Conservation (phyloP, 1,284 basidiomycete species). For the Cutaneotrichosporon sp. region DNA sequence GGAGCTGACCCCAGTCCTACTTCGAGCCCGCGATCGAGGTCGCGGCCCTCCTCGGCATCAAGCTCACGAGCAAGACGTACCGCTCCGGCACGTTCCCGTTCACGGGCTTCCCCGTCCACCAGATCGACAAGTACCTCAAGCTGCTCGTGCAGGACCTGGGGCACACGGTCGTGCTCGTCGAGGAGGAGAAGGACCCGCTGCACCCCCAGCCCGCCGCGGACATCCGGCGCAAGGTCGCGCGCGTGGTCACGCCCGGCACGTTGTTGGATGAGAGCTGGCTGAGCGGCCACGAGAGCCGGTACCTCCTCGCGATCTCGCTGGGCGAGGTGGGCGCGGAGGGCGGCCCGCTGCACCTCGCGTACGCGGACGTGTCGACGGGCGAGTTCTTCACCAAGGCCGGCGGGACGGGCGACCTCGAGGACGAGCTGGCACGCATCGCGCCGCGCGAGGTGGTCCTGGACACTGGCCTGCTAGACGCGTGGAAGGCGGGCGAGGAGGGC, state of each 20-base stretch:
- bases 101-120: slow-evolving; percentile 83
- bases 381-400: slow-evolving; percentile 79
- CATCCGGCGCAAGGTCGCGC: slow-evolving; percentile 67
- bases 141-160: slow-evolving; percentile 77
- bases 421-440: slow-evolving; percentile 78
- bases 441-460: slow-evolving; percentile 82
- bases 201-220: slow-evolving; percentile 11
- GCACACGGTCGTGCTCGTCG: slow-evolving; percentile 85
- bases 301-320: slow-evolving; percentile 70
- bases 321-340: slow-evolving; percentile 1
- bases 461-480: slow-evolving; percentile 51
- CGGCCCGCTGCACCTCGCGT: slow-evolving; percentile 62
- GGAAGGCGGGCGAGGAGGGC: slow-evolving; percentile 20
- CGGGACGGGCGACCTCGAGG: slow-evolving; percentile 63
- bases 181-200: slow-evolving; percentile 65
- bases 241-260: slow-evolving; percentile 88
- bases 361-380: slow-evolving; percentile 94
- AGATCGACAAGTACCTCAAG: slow-evolving; percentile 83
- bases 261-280: slow-evolving; percentile 87
- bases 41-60: slow-evolving; percentile 63
- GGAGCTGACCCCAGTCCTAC: slow-evolving; percentile 67
- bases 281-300: slow-evolving; percentile 81
- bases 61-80: slow-evolving; percentile 48
- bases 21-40: slow-evolving; percentile 85
- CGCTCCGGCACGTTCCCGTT: slow-evolving; percentile 63